Evolutionary conservation across 2,329 filamentous ascomycete genomes (phyloP).

Genomic region (Penicillium sp.): DNA sequence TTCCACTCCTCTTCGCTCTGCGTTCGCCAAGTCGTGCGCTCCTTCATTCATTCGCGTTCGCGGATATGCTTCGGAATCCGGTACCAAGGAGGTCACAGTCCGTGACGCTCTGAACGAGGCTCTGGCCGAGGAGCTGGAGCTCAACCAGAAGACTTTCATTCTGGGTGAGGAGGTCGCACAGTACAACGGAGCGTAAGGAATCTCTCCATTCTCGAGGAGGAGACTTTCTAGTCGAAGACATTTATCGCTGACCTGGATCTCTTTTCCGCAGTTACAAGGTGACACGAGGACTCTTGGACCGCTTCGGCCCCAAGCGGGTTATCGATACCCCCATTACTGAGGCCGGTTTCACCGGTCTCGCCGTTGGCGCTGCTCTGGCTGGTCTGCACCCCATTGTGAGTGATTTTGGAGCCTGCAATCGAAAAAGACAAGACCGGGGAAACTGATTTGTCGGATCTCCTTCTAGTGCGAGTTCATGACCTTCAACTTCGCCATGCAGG

Average conservation of each 20-base stretch:
- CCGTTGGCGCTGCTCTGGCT: constrained; percentile 89
- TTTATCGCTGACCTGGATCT: constrained; percentile 37
- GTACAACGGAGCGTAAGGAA: constrained; percentile 86
- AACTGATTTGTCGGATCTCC: constrained; percentile 7
- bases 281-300: constrained; percentile 93
- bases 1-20: constrained; percentile 52
- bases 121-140: constrained; percentile 93
- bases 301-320: constrained; percentile 94
- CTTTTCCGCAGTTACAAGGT: constrained; percentile 75
- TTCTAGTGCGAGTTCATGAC: constrained; percentile 98
- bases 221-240: neutral
- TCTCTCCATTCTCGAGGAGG: constrained; percentile 1
- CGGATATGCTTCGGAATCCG: constrained; percentile 58
- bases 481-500: constrained; percentile 99
- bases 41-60: constrained; percentile 50
- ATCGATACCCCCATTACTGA: constrained; percentile 99
- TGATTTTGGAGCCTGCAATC: constrained; percentile 25
- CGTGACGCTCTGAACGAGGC: constrained; percentile 97
- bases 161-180: constrained; percentile 98
- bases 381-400: constrained; percentile 90
- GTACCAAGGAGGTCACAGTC: constrained; percentile 90
- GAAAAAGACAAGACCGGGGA: neutral
- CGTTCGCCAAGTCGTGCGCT: constrained; percentile 51
- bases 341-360: constrained; percentile 89
- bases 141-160: constrained; percentile 91